Conservation (phyloP, 306 rosid species). For the Acacia acuminata region DNA sequence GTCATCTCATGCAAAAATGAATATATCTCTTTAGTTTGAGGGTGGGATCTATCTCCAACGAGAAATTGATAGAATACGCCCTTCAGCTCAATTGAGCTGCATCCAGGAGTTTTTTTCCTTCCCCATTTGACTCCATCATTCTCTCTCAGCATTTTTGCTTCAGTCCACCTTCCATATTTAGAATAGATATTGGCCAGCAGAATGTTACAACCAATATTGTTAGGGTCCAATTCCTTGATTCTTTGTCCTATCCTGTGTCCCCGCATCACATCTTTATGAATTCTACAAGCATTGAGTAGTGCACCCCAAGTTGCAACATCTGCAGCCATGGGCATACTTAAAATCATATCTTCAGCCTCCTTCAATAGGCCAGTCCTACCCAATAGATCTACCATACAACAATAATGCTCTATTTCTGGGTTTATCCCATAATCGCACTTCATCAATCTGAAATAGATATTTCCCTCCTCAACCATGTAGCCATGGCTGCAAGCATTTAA, state of each 20-base stretch:
- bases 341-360: constrained; percentile 53
- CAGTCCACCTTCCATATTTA: constrained; percentile 49
- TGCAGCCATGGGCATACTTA: constrained; percentile 51
- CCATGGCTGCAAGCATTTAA: constrained; percentile 81
- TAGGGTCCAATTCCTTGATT: constrained; percentile 52
- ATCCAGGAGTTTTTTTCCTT: constrained; percentile 16
- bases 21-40: constrained; percentile 42
- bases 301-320: constrained; percentile 62
- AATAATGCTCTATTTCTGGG: constrained; percentile 56
- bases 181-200: constrained; percentile 63
- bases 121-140: constrained; percentile 23
- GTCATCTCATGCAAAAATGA: constrained; percentile 46
- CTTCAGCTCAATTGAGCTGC: constrained; percentile 51
- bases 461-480: constrained; percentile 59
- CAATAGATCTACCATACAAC: constrained; percentile 61
- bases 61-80: constrained; percentile 47
- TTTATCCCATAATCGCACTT: constrained; percentile 42
- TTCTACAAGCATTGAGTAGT: constrained; percentile 61
- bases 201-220: constrained; percentile 58
- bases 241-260: constrained; percentile 59
- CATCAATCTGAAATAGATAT: constrained; percentile 45
- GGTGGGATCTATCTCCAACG: constrained; percentile 55
- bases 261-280: constrained; percentile 60
- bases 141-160: constrained; percentile 40
- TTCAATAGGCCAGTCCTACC: constrained; percentile 54